Evolutionary conservation across 192 early-diverging fungal species (phyloP), one percentile per base, ranked within the genome.

Genomic region (Ramicandelaber brevisporus): DNA sequence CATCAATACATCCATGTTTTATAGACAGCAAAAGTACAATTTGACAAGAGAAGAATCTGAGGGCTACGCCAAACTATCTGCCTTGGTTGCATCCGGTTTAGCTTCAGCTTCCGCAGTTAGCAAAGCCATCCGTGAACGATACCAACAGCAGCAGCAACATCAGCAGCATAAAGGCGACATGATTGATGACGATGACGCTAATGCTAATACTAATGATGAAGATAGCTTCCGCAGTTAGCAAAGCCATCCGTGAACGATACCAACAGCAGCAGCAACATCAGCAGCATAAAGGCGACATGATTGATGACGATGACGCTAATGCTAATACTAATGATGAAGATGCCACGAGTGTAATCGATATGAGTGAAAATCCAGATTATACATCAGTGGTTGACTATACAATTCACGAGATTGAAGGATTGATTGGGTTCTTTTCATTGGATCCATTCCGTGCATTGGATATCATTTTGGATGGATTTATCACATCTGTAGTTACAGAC

Each of bases 11-110:
- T 22, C 53, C 20, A 30, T 55, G n/a, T 38, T 46, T 28, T 55
- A 44, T 26, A 55, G 49, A 35, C 53, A 55, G 22, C 48, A 46
- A 39, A 55, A 55, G 43, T 55, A 41, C 24, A 55, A 55, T 18
- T 35, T 55, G 26, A 31, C 37, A 6, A 32, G 46, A 33, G 53
- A 55, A 30, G 46, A 55, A 37, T 41, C 36, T 31, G 53, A 55
- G 33, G 53, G 53, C 1, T 55, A 49, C 28, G 35, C 46, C 6
- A 55, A 55, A 33, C 43, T 55, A 1, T 33, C 49, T 15, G 37
- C 44, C 18, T 33, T 55, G 15, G 37, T 55, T 13, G 1, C 28
- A 43, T 7, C 39, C 45, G 16, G 23, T 49, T 3, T 27, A 25
- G 12, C 25, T 10, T 18, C 43, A 44, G 2, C 32, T 55, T 3